Percentiles rank a stretch among this genome's conserved stretches.
phyloP scores from a whole-genome alignment of 495 filamentous ascomycete species.

The Aspergillus asperescens region DNA sequence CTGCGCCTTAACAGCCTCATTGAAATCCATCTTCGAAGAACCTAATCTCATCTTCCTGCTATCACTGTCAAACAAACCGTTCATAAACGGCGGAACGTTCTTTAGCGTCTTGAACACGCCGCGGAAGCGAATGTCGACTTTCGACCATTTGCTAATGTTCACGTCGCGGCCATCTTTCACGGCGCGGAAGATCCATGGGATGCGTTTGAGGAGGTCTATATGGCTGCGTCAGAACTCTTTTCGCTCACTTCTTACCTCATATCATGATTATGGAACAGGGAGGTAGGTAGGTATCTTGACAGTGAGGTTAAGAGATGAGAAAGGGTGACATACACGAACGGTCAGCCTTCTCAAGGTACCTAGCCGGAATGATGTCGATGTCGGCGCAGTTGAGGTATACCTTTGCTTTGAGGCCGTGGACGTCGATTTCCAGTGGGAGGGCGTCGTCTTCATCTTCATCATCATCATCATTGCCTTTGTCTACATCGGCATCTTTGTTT shows the following conservation, averaged over 20 bases:
- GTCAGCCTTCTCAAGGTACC: constrained; percentile 21
- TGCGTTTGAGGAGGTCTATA: constrained; percentile 11
- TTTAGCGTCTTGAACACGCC: constrained; percentile 27
- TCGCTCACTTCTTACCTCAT: no score
- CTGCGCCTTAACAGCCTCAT: constrained; percentile 15
- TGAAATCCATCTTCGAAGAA: constrained; percentile 1
- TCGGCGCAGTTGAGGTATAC: constrained; percentile 20
- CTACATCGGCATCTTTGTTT: background rate
- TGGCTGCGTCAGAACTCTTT: background rate
- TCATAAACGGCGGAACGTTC: constrained; percentile 23
- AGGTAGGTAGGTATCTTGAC: no score
- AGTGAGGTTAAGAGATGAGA: background rate
- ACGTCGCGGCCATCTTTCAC: constrained; percentile 18
- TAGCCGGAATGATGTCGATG: constrained; percentile 22
- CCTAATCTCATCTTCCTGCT: background rate
- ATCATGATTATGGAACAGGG: no score
- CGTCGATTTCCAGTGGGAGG: constrained; percentile 12
- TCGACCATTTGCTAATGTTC: constrained; percentile 24
- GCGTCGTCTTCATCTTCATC: constrained; percentile 1
- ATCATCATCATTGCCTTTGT: background rate
- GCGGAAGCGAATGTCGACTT: constrained; percentile 26
- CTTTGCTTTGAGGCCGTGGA: constrained; percentile 24
- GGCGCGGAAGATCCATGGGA: constrained; percentile 27
- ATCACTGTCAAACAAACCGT: constrained; percentile 21
- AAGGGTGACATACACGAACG: constrained; percentile 16